These are phyloP conservation scores for Cercospora brassicicola DNA, from an alignment of 2,329 filamentous ascomycete genomes.

Conservation along the genomic window DNA sequence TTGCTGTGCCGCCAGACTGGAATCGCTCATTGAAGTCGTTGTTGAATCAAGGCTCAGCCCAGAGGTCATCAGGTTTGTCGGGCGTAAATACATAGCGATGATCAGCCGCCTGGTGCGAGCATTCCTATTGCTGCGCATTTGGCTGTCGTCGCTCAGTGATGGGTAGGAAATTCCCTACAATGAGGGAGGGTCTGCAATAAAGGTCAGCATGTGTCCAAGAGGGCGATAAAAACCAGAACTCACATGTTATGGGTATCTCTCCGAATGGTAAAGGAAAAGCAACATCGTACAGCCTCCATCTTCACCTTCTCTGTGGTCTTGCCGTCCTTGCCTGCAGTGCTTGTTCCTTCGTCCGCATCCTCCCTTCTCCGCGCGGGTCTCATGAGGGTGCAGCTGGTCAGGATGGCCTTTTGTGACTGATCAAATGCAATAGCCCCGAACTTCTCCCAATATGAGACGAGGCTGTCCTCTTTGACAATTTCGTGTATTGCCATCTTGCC, in stretches of 20 bases:
- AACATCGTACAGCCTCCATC: constrained; percentile 72
- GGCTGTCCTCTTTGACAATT: constrained; percentile 89
- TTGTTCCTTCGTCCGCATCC: not conserved
- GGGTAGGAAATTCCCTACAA: constrained; percentile 94
- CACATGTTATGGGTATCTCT: constrained; percentile 96
- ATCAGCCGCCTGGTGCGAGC: not conserved
- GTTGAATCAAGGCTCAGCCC: not conserved
- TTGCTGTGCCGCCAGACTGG: not conserved
- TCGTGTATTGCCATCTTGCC: constrained; percentile 94
- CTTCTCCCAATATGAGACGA: constrained; percentile 98
- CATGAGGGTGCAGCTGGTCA: constrained; percentile 90
- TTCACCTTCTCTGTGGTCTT: constrained; percentile 44
- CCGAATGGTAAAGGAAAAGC: constrained; percentile 95
- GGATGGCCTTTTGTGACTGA: constrained; percentile 84
- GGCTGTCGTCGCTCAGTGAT: constrained; percentile 51
- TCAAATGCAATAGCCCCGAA: constrained; percentile 98
- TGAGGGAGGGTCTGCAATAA: constrained; percentile 73
- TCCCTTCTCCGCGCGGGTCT: constrained; percentile 58
- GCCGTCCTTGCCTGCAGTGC: constrained; percentile 38
- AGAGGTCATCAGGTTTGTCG: not conserved
- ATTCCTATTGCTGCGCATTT: constrained; percentile 20
- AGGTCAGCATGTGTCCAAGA: not conserved
- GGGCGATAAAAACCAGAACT: constrained; percentile 44
- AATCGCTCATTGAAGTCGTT: not conserved
- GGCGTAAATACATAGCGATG: constrained; percentile 1